A percentile compares a stretch with the other conserved stretches of the same genome.
phyloP scores from a whole-genome alignment of 352 stramenopile genomes.

The Phytophthora idaei region DNA sequence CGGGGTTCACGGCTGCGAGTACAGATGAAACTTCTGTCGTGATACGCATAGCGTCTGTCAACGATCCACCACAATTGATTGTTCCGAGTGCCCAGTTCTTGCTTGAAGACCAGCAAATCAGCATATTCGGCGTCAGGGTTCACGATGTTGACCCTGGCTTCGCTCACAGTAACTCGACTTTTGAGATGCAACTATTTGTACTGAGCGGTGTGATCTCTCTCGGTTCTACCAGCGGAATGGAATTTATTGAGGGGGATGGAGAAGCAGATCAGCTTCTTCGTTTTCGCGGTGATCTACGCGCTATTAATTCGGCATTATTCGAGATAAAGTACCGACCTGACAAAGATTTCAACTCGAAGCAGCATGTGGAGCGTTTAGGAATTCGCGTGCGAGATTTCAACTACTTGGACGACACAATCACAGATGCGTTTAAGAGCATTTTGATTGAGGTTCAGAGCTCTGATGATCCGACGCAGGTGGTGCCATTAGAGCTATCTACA shows the following conservation, averaged over 20 bases:
- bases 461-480: slow-evolving; percentile 50
- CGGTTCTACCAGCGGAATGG: slow-evolving; percentile 27
- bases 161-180: slow-evolving; percentile 41
- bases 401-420: slow-evolving; percentile 50
- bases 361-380: slow-evolving; percentile 63
- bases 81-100: slow-evolving; percentile 58
- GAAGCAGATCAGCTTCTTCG: slow-evolving; percentile 54
- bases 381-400: slow-evolving; percentile 69
- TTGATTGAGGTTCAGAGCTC: slow-evolving; percentile 49
- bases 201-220: slow-evolving; percentile 60
- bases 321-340: slow-evolving; percentile 76
- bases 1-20: slow-evolving; percentile 49
- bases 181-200: slow-evolving; percentile 65
- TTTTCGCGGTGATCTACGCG: slow-evolving; percentile 55
- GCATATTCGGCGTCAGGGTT: slow-evolving; percentile 70
- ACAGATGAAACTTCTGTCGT: slow-evolving; percentile 43
- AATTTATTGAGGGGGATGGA: slow-evolving; percentile 61
- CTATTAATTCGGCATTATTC: slow-evolving; percentile 75
- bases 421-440: slow-evolving; percentile 49
- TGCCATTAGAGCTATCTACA: slow-evolving; percentile 39
- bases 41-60: slow-evolving; percentile 60
- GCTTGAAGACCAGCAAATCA: slow-evolving; percentile 64
- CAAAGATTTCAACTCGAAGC: slow-evolving; percentile 72
- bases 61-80: slow-evolving; percentile 60
- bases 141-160: slow-evolving; percentile 59